Evolutionary conservation across 805 yeast species (phyloP).

Genomic region (Zygoascus flipseniorum): DNA sequence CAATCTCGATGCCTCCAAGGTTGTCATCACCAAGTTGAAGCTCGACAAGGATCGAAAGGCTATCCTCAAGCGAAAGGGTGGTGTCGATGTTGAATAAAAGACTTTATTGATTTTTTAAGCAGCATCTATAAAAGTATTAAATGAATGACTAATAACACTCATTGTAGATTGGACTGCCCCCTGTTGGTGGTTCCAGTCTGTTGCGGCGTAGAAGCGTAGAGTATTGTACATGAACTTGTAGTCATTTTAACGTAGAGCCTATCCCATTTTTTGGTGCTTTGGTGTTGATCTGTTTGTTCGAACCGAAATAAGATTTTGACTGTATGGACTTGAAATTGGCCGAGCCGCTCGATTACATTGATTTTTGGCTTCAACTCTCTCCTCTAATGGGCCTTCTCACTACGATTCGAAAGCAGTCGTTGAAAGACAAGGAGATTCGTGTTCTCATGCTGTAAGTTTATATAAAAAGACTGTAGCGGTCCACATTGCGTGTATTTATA

Average conservation of each 20-base stretch:
- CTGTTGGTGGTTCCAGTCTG: too few species aligned
- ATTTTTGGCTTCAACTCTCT: too few species aligned
- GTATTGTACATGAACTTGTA: too few species aligned
- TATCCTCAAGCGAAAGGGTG: constrained; percentile 96
- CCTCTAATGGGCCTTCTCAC: constrained; percentile 69
- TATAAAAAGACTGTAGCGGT: background rate
- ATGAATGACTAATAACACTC: background rate
- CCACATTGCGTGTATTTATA: too few species aligned
- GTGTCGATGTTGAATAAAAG: constrained; percentile 74
- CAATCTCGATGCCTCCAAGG: constrained; percentile 97
- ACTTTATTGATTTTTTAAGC: background rate
- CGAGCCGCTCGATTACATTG: too few species aligned
- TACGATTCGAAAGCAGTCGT: constrained; percentile 72
- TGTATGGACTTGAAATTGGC: too few species aligned
- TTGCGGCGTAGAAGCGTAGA: too few species aligned
- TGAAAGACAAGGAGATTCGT: constrained; percentile 69
- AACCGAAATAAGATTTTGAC: too few species aligned
- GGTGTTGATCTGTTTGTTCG: too few species aligned
- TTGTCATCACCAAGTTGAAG: constrained; percentile 96
- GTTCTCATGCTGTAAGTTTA: constrained; percentile 47
- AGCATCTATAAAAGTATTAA: background rate
- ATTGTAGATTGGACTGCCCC: too few species aligned
- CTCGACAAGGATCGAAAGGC: constrained; percentile 99
- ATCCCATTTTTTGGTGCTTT: too few species aligned
- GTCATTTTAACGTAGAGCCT: too few species aligned